Percentiles rank a stretch among this genome's conserved stretches.
These are phyloP conservation scores for Whalleya microplaca DNA, from an alignment of 2,329 filamentous ascomycete species.

Conservation along the genomic window DNA sequence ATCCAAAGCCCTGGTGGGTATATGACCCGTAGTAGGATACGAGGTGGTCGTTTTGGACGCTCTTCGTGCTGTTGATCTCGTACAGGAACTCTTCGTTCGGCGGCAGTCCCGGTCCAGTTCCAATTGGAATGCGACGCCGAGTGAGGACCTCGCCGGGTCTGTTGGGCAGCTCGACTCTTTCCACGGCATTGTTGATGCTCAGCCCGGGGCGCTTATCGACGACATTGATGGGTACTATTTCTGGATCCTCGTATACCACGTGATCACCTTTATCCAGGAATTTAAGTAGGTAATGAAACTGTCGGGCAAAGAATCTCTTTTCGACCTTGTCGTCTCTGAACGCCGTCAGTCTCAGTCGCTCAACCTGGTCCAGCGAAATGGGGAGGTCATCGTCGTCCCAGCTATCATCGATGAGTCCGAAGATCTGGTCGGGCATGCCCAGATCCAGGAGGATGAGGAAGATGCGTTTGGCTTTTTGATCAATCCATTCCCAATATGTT, in stretches of 20 bases:
- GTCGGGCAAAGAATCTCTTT: constrained; percentile 69
- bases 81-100: constrained; percentile 59
- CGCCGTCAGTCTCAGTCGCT: constrained; percentile 63
- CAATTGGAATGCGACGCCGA: constrained; percentile 61
- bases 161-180: constrained; percentile 67
- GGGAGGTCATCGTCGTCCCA: constrained; percentile 80
- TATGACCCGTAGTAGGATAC: constrained; percentile 75
- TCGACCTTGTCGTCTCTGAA: constrained; percentile 66
- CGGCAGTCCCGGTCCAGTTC: constrained; percentile 48
- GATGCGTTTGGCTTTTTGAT: constrained; percentile 68
- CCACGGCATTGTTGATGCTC: constrained; percentile 45
- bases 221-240: constrained; percentile 71
- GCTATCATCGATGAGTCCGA: constrained; percentile 73
- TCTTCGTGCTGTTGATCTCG: constrained; percentile 62
- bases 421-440: constrained; percentile 73
- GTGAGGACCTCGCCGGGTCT: constrained; percentile 60
- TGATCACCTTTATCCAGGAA: constrained; percentile 64
- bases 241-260: constrained; percentile 65
- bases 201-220: constrained; percentile 60
- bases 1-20: constrained; percentile 64
- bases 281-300: constrained; percentile 72
- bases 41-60: constrained; percentile 69
- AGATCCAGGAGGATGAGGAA: constrained; percentile 74
- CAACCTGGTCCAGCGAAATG: constrained; percentile 66
- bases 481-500: constrained; percentile 80